Evolutionary conservation across 495 filamentous ascomycete genomes (phyloP), one percentile per base, ranked within the genome.

Genomic region (Oidiodendron maius): DNA sequence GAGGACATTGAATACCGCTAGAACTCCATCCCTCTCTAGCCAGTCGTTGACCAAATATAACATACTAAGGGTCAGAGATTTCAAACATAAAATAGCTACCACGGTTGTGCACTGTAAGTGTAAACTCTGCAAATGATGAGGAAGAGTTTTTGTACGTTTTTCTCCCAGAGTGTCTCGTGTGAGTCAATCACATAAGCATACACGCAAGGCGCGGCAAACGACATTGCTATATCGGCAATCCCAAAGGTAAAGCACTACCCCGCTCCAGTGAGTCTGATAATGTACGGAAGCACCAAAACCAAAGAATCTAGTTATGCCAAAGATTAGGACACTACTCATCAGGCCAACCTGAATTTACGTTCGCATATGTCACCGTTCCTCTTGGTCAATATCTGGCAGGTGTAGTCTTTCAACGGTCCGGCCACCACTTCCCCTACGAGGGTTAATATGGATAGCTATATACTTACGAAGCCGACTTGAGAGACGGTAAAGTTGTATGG

Each of bases 111-210:
- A n/a, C n/a, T n/a, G n/a, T n/a, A n/a, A n/a, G n/a, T n/a, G n/a
- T 24, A 44, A 15, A 4, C 35, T 15, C 28, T 40, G n/a, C 9
- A 3, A 41, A 8, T 18, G 6, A 24, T 11, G 30, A 8, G 20
- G 38, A 30, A 15, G 24, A 22, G 10, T 25, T 37, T 37, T 15
- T 41, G 11, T 15, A 40, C 28, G 50, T 64, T 80, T 74, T 61
- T 76, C 73, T 40, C 68, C 71, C 22, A 72, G n/a, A n/a, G 57
- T 18, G 64, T 53, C 39, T 70, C 68, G 58, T 80, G 75, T 38
- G 65, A 64, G 56, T 80, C 75, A 41, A 77, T 65, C 15, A 78
- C 62, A 48, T 78, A 80, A 1, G 73, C 74, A 56, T 75, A 77
- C 3, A 77, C 71, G 51, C 69, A 71, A 1, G 71, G 68, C 16